phyloP scores from a whole-genome alignment of 108 stramenopile species.

The Phaeodactylum tricornutum region DNA sequence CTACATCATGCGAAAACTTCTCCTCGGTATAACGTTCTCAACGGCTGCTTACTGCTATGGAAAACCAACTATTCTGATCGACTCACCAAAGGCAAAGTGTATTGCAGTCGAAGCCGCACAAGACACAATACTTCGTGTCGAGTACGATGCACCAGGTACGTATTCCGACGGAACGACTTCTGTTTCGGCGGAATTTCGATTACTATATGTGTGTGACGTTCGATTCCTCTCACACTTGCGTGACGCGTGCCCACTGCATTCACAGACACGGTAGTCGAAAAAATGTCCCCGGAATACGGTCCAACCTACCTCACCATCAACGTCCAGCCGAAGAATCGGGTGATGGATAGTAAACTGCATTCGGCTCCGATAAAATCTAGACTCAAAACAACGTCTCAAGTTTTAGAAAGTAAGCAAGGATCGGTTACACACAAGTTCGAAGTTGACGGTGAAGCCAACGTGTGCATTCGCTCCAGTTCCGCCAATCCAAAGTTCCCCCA shows the following conservation, averaged over 20 bases:
- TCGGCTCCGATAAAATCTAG: constrained; percentile 1
- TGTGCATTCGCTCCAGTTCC: constrained; percentile 25
- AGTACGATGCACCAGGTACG: constrained; percentile 58
- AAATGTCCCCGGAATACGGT: neutral
- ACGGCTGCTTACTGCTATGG: too few relatives aligned
- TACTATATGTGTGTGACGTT: too few relatives aligned
- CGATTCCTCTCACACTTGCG: too few relatives aligned
- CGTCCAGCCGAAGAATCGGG: constrained; percentile 19
- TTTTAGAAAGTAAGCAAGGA: constrained; percentile 28
- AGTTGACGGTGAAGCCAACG: constrained; percentile 28
- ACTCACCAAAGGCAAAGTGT: constrained; percentile 31
- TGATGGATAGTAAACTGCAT: constrained; percentile 4
- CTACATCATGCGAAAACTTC: too few relatives aligned
- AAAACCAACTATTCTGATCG: constrained; percentile 6
- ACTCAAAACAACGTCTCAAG: constrained; percentile 7
- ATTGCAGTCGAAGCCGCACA: constrained; percentile 36
- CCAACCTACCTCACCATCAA: constrained; percentile 7
- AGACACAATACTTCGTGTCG: constrained; percentile 32
- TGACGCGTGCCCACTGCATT: too few relatives aligned
- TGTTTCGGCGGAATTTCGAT: too few relatives aligned
- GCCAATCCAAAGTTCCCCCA: constrained; percentile 18
- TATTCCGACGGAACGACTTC: too few relatives aligned
- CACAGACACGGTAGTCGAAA: constrained; percentile 3
- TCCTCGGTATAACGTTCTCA: too few relatives aligned
- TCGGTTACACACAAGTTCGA: constrained; percentile 21